Conservation (phyloP, 2,329 filamentous ascomycete species). For the Aspergillus versicolor region DNA sequence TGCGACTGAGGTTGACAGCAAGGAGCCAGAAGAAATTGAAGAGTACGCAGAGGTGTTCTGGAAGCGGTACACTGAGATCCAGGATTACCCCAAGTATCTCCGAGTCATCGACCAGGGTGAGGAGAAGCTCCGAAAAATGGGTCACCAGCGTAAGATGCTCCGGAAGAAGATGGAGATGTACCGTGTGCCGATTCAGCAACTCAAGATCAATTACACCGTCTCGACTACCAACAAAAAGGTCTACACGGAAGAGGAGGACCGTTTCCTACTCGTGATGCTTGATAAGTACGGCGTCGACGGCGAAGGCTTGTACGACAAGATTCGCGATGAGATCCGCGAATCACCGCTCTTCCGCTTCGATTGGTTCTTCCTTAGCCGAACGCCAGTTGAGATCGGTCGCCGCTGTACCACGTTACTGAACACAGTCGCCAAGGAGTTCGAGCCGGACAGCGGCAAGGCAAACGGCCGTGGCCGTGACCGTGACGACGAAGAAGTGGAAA, state of each 20-base stretch:
- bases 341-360: constrained; percentile 95
- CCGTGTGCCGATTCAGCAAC: constrained; percentile 93
- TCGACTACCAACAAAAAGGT: constrained; percentile 99
- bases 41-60: constrained; percentile 94
- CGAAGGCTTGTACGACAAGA: constrained; percentile 85
- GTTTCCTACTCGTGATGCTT: constrained; percentile 89
- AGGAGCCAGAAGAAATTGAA: constrained; percentile 79
- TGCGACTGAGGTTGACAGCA: constrained; percentile 86
- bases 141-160: constrained; percentile 89
- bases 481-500: constrained; percentile 82
- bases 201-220: constrained; percentile 98
- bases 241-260: constrained; percentile 96
- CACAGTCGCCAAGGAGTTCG: constrained; percentile 92
- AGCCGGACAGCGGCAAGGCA: constrained; percentile 58
- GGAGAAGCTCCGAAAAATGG: constrained; percentile 81
- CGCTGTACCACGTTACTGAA: constrained; percentile 92
- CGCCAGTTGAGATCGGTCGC: constrained; percentile 85
- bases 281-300: constrained; percentile 91
- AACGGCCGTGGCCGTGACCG: constrained; percentile 63
- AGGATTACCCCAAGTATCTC: constrained; percentile 85
- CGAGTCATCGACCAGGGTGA: constrained; percentile 90
- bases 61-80: constrained; percentile 88
- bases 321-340: constrained; percentile 95
- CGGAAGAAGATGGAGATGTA: constrained; percentile 95
- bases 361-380: constrained; percentile 98